phyloP scores from a whole-genome alignment of 495 filamentous ascomycete species.

The Aspergillus panamensis region DNA sequence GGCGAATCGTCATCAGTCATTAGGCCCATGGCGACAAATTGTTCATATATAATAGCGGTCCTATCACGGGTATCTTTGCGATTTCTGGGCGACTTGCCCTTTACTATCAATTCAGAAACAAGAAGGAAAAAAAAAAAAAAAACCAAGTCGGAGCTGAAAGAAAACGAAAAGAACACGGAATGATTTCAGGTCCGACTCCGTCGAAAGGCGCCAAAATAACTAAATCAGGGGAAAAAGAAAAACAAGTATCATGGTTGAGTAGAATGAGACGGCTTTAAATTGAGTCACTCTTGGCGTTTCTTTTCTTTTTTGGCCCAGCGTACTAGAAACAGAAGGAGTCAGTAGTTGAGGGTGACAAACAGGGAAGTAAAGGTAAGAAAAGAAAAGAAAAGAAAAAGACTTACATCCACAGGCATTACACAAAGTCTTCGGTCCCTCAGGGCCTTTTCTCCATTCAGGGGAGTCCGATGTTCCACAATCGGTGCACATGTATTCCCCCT shows the following conservation, averaged over 20 bases:
- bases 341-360: not conserved
- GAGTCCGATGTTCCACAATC: constrained; percentile 94
- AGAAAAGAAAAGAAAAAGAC: constrained; percentile 26
- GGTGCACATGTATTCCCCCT: constrained; percentile 94
- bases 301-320: constrained; percentile 81
- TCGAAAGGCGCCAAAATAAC: not conserved
- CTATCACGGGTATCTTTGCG: constrained; percentile 13
- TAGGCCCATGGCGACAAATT: not conserved
- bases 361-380: not conserved
- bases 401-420: constrained; percentile 93
- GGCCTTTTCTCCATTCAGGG: constrained; percentile 96
- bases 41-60: not conserved
- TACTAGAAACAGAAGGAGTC: constrained; percentile 29
- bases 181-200: not conserved
- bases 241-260: not conserved
- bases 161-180: not conserved
- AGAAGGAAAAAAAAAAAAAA: not conserved
- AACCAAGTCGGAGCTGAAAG: too few relatives aligned
- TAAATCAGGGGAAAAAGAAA: not conserved
- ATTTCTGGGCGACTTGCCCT: not conserved
- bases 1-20: not conserved
- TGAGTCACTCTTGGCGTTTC: constrained; percentile 51
- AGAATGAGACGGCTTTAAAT: not conserved
- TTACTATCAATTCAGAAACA: not conserved
- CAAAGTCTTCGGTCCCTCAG: constrained; percentile 88